phyloP scores from a whole-genome alignment of 768 basidiomycete genomes.

The Tulasnella sp. region DNA sequence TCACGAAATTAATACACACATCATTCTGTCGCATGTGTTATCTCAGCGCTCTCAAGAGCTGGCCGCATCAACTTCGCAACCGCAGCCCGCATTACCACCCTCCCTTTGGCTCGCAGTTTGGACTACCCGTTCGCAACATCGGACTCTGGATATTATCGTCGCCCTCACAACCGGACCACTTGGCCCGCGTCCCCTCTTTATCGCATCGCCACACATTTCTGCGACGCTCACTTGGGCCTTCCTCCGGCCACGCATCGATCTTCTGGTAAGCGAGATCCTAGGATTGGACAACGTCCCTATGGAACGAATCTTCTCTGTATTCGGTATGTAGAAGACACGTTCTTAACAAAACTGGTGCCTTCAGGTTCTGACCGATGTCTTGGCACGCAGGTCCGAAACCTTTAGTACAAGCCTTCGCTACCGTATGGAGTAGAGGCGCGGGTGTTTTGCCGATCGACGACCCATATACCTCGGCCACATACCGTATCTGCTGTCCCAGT shows the following conservation, averaged over 20 bases:
- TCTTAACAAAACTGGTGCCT: too few relatives aligned
- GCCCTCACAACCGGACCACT: background rate
- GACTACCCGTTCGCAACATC: background rate
- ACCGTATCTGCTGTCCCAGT: too few relatives aligned
- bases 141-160: conserved; percentile 1
- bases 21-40: background rate
- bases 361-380: too few relatives aligned
- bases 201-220: background rate
- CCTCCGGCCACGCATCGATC: background rate
- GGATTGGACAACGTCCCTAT: background rate
- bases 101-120: conserved; percentile 4
- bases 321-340: background rate
- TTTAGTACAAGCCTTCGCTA: too few relatives aligned
- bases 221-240: background rate
- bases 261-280: background rate
- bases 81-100: background rate
- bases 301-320: background rate
- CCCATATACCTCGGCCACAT: too few relatives aligned
- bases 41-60: background rate
- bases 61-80: background rate
- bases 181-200: conserved; percentile 6
- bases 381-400: too few relatives aligned
- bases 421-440: too few relatives aligned
- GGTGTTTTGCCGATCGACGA: too few relatives aligned
- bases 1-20: conserved; percentile 3